These are phyloP conservation scores for Zymoseptoria tritici DNA, from an alignment of 2,329 filamentous ascomycete genomes.

Conservation along the genomic window DNA sequence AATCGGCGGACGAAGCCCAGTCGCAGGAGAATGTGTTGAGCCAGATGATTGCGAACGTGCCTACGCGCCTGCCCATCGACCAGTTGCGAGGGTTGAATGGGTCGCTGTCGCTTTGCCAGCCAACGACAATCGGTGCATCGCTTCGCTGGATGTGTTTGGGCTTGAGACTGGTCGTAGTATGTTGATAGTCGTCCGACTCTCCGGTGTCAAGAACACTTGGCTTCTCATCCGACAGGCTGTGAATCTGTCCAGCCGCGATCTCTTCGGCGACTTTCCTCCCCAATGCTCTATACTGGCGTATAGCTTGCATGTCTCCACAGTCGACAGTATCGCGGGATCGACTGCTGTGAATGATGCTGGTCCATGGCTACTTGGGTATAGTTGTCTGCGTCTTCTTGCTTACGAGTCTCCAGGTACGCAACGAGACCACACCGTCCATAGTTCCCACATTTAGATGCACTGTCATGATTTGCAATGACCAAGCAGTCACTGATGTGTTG, in stretches of 20 bases:
- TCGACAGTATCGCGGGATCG: not conserved
- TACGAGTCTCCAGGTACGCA: not conserved
- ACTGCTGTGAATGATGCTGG: not conserved
- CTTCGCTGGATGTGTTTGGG: not conserved
- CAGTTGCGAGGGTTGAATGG: conserved; percentile 12
- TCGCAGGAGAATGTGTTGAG: conserved; percentile 19
- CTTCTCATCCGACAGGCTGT: not conserved
- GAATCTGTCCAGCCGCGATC: not conserved
- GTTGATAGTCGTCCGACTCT: not conserved
- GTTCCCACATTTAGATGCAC: not conserved
- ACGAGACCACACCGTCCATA: not conserved
- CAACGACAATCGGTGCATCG: not conserved
- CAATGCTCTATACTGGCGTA: not conserved
- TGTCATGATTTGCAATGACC: not conserved
- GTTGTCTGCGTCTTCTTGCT: not conserved
- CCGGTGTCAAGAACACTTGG: not conserved
- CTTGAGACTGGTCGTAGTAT: not conserved
- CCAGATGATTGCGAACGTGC: conserved; percentile 15
- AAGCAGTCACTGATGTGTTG: not conserved
- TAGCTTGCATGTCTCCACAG: not conserved
- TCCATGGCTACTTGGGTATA: not conserved
- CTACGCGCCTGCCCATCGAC: conserved; percentile 1
- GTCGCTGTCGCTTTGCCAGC: not conserved
- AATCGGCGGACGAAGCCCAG: conserved; percentile 17
- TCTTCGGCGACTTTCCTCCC: not conserved